phyloP scores from a whole-genome alignment of 2,329 filamentous ascomycete genomes.

The Penicillium sp. region DNA sequence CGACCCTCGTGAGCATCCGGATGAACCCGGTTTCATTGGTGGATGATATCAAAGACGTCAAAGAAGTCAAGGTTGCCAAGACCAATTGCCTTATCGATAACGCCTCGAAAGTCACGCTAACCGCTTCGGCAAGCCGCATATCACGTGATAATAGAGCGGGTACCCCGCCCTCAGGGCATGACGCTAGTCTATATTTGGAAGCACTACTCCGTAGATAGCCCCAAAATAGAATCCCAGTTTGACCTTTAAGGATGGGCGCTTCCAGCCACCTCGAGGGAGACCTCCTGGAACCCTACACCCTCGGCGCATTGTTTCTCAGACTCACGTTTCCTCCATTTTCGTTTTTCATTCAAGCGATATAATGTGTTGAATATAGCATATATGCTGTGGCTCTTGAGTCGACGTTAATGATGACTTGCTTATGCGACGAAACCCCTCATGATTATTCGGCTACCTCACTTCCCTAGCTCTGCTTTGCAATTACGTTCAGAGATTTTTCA shows the following conservation, averaged over 20 bases:
- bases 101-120: neutral
- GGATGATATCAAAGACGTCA: slow-evolving; percentile 12
- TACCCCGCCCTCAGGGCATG: slow-evolving; percentile 28
- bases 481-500: neutral
- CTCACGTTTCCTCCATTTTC: neutral
- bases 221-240: slow-evolving; percentile 37
- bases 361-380: slow-evolving; percentile 2
- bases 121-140: neutral
- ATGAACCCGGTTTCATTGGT: neutral
- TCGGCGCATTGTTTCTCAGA: neutral
- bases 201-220: slow-evolving; percentile 24
- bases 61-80: slow-evolving; percentile 10
- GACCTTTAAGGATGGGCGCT: slow-evolving; percentile 23
- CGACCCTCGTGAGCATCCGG: neutral
- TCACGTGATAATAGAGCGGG: slow-evolving; percentile 22
- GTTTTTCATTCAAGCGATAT: neutral
- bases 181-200: slow-evolving; percentile 25
- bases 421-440: slow-evolving; percentile 11
- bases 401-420: slow-evolving; percentile 7
- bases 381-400: slow-evolving; percentile 1
- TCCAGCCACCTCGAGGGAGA: slow-evolving; percentile 25
- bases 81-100: slow-evolving; percentile 26
- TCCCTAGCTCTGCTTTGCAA: slow-evolving; percentile 1
- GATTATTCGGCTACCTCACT: slow-evolving; percentile 8
- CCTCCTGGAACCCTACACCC: slow-evolving; percentile 16